Evolutionary conservation across 495 filamentous ascomycete genomes (phyloP), one percentile per base, ranked within the genome.

Genomic region (Hamigera avellanea): DNA sequence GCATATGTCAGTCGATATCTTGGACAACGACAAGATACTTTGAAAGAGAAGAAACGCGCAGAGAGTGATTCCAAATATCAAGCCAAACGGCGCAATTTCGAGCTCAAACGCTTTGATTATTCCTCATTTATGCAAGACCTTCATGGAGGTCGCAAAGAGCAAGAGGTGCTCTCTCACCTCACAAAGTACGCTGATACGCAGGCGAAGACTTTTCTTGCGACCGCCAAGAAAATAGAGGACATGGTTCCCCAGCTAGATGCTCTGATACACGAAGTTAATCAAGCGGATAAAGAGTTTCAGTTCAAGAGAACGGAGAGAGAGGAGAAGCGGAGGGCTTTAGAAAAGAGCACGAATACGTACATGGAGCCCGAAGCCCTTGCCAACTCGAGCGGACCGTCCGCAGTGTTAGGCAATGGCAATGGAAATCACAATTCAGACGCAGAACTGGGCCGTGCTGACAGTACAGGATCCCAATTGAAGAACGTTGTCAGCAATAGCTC

Each of bases 121-220:
- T 95, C 87, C 13, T 93, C 86, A 8, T 99, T 96, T 54, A 95
- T 99, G 86, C 88, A 95, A 42, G 91, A 99, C 64, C 69, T 99
- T 8, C 91, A 95, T 48, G 91, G 91, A 16, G 91, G 91, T 19
- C 83, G 91, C 40, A 96, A 96, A 50, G 93, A 99, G 45, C 91
- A 96, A 53, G 91, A 96, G 53, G 82, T 99, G 14, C 66, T 99
- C 15, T 96, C 93, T 10, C 86, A 95, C 54, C 67, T 99, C 27
- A 96, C 91, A 14, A 89, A 83, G 53, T 99, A 87, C 55, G 91
- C 91, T 2, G 86, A 94, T 54, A 78, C 79, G 5, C 91, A 99
- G 54, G 82, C 93, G 8, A 79, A 72, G 52, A 81, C 70, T 42
- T 96, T 89, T 47, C 62, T 96, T 39, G 54, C 73, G 8, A 80